phyloP scores from a whole-genome alignment of 164 flowering plant species.

The Piper betle region DNA sequence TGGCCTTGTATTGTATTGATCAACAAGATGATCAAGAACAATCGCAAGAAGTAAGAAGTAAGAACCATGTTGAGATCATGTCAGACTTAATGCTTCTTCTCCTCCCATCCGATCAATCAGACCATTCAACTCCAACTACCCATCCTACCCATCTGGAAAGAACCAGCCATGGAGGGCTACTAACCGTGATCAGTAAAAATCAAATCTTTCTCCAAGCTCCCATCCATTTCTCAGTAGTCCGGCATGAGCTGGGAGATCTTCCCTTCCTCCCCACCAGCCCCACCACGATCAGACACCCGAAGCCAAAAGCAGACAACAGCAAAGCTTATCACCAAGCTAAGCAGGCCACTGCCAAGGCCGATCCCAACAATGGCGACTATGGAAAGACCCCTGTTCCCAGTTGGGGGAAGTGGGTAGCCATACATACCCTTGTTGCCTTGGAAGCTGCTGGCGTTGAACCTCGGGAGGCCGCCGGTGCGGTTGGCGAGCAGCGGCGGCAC shows the following conservation, averaged over 20 bases:
- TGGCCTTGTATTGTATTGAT: neutral
- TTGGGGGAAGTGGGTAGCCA: conserved; percentile 71
- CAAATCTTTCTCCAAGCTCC: neutral
- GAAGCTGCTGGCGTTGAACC: conserved; percentile 65
- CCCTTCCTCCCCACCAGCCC: conserved; percentile 46
- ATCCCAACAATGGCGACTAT: conserved; percentile 79
- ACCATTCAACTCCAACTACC: neutral
- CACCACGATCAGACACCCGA: conserved; percentile 59
- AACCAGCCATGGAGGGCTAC: no score
- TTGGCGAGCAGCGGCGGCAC: conserved; percentile 52
- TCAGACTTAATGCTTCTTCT: no score
- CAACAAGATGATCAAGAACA: neutral
- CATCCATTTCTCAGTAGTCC: conserved; percentile 36
- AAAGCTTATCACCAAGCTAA: conserved; percentile 78
- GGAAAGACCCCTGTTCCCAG: conserved; percentile 43
- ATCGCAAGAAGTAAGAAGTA: no score
- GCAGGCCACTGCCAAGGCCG: conserved; percentile 83
- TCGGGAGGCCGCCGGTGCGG: conserved; percentile 43
- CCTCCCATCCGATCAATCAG: neutral
- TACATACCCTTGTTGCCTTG: conserved; percentile 69
- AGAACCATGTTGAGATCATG: no score
- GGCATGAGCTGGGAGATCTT: conserved; percentile 81
- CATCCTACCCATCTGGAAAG: neutral
- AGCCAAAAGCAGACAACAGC: conserved; percentile 88
- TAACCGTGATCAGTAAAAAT: no score